phyloP scores from a whole-genome alignment of 1,284 basidiomycete species.

The Ceratobasidium sp. region DNA sequence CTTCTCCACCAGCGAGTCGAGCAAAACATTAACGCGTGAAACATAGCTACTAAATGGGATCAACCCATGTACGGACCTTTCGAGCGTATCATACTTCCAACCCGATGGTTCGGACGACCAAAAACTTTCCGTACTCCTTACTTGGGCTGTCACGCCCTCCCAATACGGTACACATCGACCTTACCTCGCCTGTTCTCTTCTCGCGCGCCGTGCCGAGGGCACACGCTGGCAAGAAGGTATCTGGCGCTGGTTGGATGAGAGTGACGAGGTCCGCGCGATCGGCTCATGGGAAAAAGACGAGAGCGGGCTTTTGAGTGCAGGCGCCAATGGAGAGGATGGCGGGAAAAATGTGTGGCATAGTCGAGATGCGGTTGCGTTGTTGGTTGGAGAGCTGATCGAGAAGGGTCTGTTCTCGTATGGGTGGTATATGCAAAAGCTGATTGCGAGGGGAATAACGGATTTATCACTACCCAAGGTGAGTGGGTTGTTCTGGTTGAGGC shows the following conservation, averaged over 20 bases:
- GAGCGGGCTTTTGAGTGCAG: slow-evolving; percentile 63
- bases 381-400: slow-evolving; percentile 86
- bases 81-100: slow-evolving; percentile 73
- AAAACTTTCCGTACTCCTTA: slow-evolving; percentile 85
- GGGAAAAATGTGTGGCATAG: slow-evolving; percentile 85
- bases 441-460: slow-evolving; percentile 78
- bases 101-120: slow-evolving; percentile 56
- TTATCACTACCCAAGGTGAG: slow-evolving; percentile 21
- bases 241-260: slow-evolving; percentile 37
- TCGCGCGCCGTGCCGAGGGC: slow-evolving; percentile 77
- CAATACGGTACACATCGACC: slow-evolving; percentile 90
- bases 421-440: slow-evolving; percentile 86
- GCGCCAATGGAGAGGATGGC: slow-evolving; percentile 74
- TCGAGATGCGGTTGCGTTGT: slow-evolving; percentile 72
- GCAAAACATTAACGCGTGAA: no score
- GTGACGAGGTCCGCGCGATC: slow-evolving; percentile 31
- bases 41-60: slow-evolving; percentile 84
- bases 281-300: slow-evolving; percentile 55
- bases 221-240: slow-evolving; percentile 72
- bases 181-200: slow-evolving; percentile 82
- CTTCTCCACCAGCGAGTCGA: slow-evolving; percentile 47
- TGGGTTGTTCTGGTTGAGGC: not conserved
- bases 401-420: slow-evolving; percentile 84
- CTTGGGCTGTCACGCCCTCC: slow-evolving; percentile 87
- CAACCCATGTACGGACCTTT: slow-evolving; percentile 76